phyloP scores from a whole-genome alignment of 2,329 filamentous ascomycete species.

The Magnaporthiopsis poae region DNA sequence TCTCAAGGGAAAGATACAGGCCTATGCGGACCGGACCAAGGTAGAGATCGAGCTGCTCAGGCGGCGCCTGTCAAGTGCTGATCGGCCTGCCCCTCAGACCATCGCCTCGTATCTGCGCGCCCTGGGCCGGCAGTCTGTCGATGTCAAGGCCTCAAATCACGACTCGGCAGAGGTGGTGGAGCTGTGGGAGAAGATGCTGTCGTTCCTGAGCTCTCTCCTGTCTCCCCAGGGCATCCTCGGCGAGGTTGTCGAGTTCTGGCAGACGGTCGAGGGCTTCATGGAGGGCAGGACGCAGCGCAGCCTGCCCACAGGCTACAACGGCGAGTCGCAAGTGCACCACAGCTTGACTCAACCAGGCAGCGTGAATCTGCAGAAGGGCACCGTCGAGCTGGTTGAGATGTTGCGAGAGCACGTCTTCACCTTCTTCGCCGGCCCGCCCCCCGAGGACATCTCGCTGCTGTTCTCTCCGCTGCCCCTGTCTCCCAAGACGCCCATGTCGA shows the following conservation, averaged over 20 bases:
- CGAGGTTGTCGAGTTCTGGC: conserved; percentile 89
- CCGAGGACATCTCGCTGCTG: conserved; percentile 80
- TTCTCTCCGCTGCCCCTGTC: conserved; percentile 70
- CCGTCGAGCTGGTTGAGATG: conserved; percentile 70
- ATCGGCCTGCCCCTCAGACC: conserved; percentile 58
- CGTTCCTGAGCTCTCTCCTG: conserved; percentile 64
- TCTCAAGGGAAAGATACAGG: conserved; percentile 73
- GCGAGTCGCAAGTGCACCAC: conserved; percentile 73
- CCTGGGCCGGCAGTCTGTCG: conserved; percentile 56
- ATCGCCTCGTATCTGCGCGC: conserved; percentile 69
- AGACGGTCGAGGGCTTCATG: conserved; percentile 81
- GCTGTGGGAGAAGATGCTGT: conserved; percentile 81
- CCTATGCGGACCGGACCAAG: conserved; percentile 72
- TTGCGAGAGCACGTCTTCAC: conserved; percentile 68
- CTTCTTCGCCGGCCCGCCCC: conserved; percentile 80
- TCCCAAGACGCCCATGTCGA: conserved; percentile 55
- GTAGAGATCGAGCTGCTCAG: conserved; percentile 88
- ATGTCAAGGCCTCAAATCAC: conserved; percentile 52
- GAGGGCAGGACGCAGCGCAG: conserved; percentile 72
- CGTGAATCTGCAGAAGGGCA: conserved; percentile 63
- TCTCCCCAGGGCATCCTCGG: conserved; percentile 73
- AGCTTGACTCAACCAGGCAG: conserved; percentile 63
- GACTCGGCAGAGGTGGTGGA: conserved; percentile 75
- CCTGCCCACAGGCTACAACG: conserved; percentile 71
- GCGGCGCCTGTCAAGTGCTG: conserved; percentile 62